A percentile compares a stretch with the other conserved stretches of the same genome.
These are phyloP conservation scores for Solanum medicagineum DNA, from an alignment of 257 asterid genomes.

Conservation along the genomic window DNA sequence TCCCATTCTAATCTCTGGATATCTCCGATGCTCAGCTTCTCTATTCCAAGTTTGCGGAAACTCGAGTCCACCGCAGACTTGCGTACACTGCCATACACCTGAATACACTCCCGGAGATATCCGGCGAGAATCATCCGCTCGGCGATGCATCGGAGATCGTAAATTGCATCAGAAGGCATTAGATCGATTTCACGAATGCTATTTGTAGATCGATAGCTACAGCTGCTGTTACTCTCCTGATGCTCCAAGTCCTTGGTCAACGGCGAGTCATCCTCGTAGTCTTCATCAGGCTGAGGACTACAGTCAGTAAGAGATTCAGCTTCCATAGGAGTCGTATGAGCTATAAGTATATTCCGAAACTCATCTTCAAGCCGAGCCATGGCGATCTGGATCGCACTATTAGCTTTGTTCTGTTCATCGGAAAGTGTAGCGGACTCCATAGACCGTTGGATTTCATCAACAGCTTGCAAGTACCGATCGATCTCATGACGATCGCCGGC, in stretches of 20 bases:
- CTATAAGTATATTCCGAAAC: slow-evolving; percentile 69
- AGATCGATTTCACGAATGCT: slow-evolving; percentile 72
- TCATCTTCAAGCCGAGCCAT: slow-evolving; percentile 96
- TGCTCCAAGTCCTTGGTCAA: slow-evolving; percentile 37
- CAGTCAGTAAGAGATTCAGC: slow-evolving; percentile 42
- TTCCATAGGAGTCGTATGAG: slow-evolving; percentile 51
- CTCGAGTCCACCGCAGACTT: slow-evolving; percentile 55
- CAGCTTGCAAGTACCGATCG: slow-evolving; percentile 73
- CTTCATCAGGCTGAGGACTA: neutral
- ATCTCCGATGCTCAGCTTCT: slow-evolving; percentile 74
- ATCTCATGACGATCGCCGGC: slow-evolving; percentile 59
- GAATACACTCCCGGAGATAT: slow-evolving; percentile 65
- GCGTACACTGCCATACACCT: slow-evolving; percentile 77
- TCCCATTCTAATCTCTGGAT: slow-evolving; percentile 86
- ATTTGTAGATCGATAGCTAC: slow-evolving; percentile 38
- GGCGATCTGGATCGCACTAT: slow-evolving; percentile 71
- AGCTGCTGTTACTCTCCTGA: slow-evolving; percentile 49
- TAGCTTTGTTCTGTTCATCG: slow-evolving; percentile 20
- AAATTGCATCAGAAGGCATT: slow-evolving; percentile 50
- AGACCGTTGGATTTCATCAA: slow-evolving; percentile 61
- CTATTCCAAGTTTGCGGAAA: slow-evolving; percentile 44
- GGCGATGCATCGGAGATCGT: slow-evolving; percentile 74
- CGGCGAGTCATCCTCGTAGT: slow-evolving; percentile 23
- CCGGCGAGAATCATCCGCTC: slow-evolving; percentile 70
- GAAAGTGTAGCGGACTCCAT: slow-evolving; percentile 28